Evolutionary conservation across 441 rosid species (phyloP).

Genomic region (Populus tomentosa): DNA sequence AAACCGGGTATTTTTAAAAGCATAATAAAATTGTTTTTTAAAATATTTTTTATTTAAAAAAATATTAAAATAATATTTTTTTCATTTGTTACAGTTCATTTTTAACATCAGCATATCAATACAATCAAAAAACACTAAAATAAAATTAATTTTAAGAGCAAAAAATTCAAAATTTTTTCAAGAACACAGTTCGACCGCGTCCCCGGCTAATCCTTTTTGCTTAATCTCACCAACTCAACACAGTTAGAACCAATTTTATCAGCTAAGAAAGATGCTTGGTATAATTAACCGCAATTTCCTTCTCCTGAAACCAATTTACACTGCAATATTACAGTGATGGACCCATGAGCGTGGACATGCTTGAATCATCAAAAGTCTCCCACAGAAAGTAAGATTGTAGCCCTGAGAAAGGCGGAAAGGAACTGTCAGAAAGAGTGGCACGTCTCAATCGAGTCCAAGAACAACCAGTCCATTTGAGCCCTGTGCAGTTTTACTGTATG

Average conservation of each 20-base stretch:
- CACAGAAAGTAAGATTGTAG: not conserved
- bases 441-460: conserved; percentile 8
- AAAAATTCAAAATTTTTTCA: too few species aligned
- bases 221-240: not conserved
- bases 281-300: too few species aligned
- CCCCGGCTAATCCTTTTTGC: not conserved
- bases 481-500: conserved; percentile 11
- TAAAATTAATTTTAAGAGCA: too few species aligned
- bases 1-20: not conserved
- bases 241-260: too few species aligned
- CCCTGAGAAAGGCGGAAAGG: conserved; percentile 26
- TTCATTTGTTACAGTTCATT: too few species aligned
- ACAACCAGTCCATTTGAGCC: conserved; percentile 10
- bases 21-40: fast-evolving
- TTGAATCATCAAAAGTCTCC: not conserved
- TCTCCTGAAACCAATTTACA: too few species aligned
- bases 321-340: not conserved
- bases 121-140: too few species aligned
- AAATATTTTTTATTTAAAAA: too few species aligned
- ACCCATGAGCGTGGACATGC: not conserved
- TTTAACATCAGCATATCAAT: fast-evolving
- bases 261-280: too few species aligned
- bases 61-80: too few species aligned
- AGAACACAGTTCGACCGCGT: too few species aligned
- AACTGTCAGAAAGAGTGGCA: conserved; percentile 20